Base-by-base conservation (phyloP, 192 early-diverging fungal species). In the Chytriomyces confervae region DNA sequence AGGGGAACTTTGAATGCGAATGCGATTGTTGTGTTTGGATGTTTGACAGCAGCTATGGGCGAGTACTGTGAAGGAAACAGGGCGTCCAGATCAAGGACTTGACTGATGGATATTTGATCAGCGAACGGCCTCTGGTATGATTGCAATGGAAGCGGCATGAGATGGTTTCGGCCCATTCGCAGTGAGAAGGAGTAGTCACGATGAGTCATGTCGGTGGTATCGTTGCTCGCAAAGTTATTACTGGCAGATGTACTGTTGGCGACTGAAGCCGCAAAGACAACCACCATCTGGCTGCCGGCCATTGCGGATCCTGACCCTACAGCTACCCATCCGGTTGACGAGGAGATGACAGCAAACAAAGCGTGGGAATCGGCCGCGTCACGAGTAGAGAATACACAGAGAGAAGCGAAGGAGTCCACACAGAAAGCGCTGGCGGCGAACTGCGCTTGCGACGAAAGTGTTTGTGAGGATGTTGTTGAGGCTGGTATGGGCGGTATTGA, bases 261-360 rank as follows among this genome's bases (percentile, higher is more conserved):
- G 61, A 71, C 11, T 61, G 71, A 20, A 36, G 36, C 36, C 36
- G 36, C 36, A 36, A 36, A 36, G 36, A 36, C 82, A n/a, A 84
- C 64, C 24, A 70, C 49, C 69, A 84, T 80, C 23, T n/a, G 61
- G 5, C 74, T 57, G 6, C 62, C 57, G 7, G 50, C 29, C 83
- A 84, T 84, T 16, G 10, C 8, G 43, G 62, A 29, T 2, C 80
- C 80, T 6, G 72, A 27, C 9, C 83, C 83, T 49, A 84, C 8
- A 5, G 45, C 81, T 23, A 61, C 70, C 70, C 70, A 72, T 11
- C 70, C 70, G 20, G 16, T 60, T 60, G 13, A 18, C 16, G 20
- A 13, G 53, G 24, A 36, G 10, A 10, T 27, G 24, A 20, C 10
- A 5, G 36, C 24, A 11, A 11, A 24, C 20, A 10, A 10, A 10